Base-by-base conservation (phyloP, 306 rosid genomes). In the Trifolium repens region DNA sequence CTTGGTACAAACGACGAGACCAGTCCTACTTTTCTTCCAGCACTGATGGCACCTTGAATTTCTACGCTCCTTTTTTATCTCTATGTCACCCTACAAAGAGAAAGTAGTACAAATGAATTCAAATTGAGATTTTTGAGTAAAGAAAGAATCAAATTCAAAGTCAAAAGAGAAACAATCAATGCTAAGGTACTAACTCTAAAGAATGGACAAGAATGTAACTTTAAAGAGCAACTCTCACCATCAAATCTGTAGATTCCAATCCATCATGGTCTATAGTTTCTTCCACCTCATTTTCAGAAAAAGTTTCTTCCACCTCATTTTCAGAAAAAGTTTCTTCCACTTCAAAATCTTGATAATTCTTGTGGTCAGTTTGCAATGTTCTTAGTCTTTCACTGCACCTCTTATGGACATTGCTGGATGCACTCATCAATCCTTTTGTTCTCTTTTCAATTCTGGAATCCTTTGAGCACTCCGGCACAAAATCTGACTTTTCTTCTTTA, bases 1-100 rank as follows among this genome's bases (percentile, higher is more conserved):
- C 50, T 81, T 74, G 50, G 83, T 49, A 73, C 93, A 87, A 61
- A 39, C 61, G 49, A 87, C 79, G 32, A 83, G 10, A 26, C 80
- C 73, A 27, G 75, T 83, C 78, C 80, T 83, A 80, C 62, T 76
- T 46, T 44, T 83, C 66, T 71, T 71, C 81, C 83, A 58, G 78
- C 93, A 87, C 59, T 89, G 91, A 79, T 89, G 93, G 80, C 91
- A 89, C 82, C 75, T 79, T 68, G 76, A 85, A 77, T 69, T 59
- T 79, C 57, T 65, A 10, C 22, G 72, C 24, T 55, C 80, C 67
- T 35, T 79, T 64, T 72, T 75, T 77, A 72, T 74, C 65, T 70
- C 73, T 44, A 37, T 13, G 16, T 77, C 87, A 74, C 55, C 88
- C 91, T 87, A 61, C 75, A 78, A 81, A 73, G n/a, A 69, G 14